phyloP scores from a whole-genome alignment of 768 basidiomycete species.

The Tylopilus sp. region DNA sequence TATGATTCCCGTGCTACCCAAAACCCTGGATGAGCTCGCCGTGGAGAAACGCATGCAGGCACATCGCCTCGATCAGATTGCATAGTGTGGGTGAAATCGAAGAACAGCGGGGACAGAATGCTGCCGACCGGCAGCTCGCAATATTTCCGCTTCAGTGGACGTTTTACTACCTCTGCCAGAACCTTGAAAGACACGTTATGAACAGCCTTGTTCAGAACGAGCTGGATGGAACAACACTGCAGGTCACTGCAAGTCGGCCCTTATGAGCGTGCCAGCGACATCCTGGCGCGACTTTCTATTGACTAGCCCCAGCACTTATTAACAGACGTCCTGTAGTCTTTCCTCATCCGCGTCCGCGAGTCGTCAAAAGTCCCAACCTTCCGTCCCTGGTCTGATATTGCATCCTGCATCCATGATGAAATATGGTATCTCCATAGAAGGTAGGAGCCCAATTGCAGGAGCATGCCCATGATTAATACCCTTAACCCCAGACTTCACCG shows the following conservation, averaged over 20 bases:
- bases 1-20: not conserved
- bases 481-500: constrained; percentile 6
- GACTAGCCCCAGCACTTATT: not conserved
- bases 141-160: no score
- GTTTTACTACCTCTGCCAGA: no score
- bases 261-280: not conserved
- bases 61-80: no score
- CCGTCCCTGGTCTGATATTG: not conserved
- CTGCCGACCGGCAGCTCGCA: no score
- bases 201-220: not conserved
- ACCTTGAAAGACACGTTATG: not conserved
- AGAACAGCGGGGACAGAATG: no score
- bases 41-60: no score
- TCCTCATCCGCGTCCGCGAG: not conserved
- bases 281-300: no score
- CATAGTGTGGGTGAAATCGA: no score
- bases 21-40: not conserved
- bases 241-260: not conserved
- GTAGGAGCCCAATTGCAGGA: not conserved
- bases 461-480: not conserved
- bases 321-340: not conserved
- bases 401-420: not conserved
- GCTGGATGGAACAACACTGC: not conserved
- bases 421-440: not conserved
- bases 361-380: no score